These are phyloP conservation scores for Leccinum imitatum DNA, from an alignment of 768 basidiomycete species.

Conservation along the genomic window DNA sequence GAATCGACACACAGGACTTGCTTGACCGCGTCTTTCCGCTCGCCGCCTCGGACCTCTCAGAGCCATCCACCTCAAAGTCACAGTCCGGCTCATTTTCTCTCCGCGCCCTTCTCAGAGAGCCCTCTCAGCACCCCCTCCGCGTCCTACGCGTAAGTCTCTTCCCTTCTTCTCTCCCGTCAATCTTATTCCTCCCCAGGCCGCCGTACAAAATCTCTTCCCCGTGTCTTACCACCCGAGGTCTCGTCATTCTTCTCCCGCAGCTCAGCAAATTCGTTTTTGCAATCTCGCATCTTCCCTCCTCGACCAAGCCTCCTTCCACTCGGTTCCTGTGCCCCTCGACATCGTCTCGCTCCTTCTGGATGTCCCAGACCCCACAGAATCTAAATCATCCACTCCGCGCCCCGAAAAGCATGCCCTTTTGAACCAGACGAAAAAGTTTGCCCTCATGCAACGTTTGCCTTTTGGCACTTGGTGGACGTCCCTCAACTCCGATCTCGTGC, in stretches of 20 bases:
- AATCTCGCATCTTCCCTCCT: slow-evolving; percentile 69
- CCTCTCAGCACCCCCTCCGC: slow-evolving; percentile 52
- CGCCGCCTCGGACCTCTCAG: slow-evolving; percentile 37
- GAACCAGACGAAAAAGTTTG: slow-evolving; percentile 53
- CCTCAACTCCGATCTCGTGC: slow-evolving; percentile 47
- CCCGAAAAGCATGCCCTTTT: slow-evolving; percentile 31
- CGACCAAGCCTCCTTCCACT: slow-evolving; percentile 61
- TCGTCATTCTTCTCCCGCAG: slow-evolving; percentile 58
- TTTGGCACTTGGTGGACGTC: slow-evolving; percentile 81
- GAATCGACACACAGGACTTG: slow-evolving; percentile 71
- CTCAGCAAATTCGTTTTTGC: slow-evolving; percentile 74
- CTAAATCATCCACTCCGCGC: slow-evolving; percentile 16
- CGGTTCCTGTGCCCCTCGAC: slow-evolving; percentile 45
- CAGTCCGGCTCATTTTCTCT: slow-evolving; percentile 44
- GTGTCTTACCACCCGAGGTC: slow-evolving; percentile 66
- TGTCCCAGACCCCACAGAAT: slow-evolving; percentile 24
- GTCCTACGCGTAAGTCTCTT: slow-evolving; percentile 53
- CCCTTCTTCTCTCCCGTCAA: slow-evolving; percentile 15
- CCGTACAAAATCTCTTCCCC: slow-evolving; percentile 66
- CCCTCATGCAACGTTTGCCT: slow-evolving; percentile 78
- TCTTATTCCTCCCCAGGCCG: slow-evolving; percentile 41
- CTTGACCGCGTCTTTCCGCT: slow-evolving; percentile 78
- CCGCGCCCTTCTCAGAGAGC: slow-evolving; percentile 54
- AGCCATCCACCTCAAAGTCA: slow-evolving; percentile 41
- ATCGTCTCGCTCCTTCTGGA: slow-evolving; percentile 43